Percentiles rank a stretch among this genome's conserved stretches.
Conservation (phyloP, 108 stramenopile genomes). For the Skeletonema menzelii region DNA sequence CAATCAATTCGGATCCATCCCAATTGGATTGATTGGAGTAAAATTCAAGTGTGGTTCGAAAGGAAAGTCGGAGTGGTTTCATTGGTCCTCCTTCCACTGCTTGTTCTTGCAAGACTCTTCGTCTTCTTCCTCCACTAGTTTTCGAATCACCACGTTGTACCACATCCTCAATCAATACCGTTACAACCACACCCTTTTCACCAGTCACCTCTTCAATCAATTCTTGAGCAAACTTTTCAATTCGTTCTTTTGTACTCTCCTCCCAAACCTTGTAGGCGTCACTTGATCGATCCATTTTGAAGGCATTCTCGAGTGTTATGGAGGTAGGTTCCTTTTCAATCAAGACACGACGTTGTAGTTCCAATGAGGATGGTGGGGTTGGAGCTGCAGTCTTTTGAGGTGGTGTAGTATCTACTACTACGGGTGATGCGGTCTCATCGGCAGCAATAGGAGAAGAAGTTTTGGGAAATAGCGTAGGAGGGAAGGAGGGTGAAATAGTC, state of each 20-base stretch:
- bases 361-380: neutral
- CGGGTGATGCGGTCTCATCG: neutral
- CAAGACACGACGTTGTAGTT: neutral
- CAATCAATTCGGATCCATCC: neutral
- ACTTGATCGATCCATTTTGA: neutral
- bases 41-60: neutral
- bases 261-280: neutral
- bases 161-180: neutral
- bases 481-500: neutral
- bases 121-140: neutral
- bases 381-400: neutral
- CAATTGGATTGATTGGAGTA: neutral
- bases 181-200: neutral
- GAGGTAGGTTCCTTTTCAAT: neutral
- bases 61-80: neutral
- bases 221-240: neutral
- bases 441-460: neutral
- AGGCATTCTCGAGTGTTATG: neutral
- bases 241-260: neutral
- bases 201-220: neutral
- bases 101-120: neutral
- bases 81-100: neutral
- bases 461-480: neutral
- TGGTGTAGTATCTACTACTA: too few relatives aligned
- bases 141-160: neutral